Base-by-base conservation (phyloP, 2,329 filamentous ascomycete genomes). In the Fusarium chaquense region DNA sequence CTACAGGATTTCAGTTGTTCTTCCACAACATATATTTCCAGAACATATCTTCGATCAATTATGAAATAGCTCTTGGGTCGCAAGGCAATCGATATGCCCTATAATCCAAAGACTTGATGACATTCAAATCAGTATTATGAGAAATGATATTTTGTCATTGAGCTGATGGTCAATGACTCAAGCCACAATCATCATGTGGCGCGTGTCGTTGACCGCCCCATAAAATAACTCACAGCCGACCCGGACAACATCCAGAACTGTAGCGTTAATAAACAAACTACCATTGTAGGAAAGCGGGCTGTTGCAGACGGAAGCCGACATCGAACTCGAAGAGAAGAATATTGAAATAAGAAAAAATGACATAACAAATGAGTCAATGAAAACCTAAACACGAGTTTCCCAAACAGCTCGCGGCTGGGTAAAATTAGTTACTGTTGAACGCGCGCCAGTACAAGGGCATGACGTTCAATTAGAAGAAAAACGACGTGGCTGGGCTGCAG, bases 401-500 rank as follows among this genome's bases (percentile, higher is more conserved):
- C 16, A 26, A 45, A 46, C 6, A 20, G 4, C 10, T 50, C 41
- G 38, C 38, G 36, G 36, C 16, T 45, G 20, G 28, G 33, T 40
- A 38, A 61, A 60, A 41, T 49, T 40, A 60, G 33, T 47, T 44
- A 35, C 43, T 18, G 35, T 65, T 40, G 11, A 40, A 45, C 47
- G 54, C 47, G 62, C 59, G 47, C 54, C 58, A 35, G 56, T 33
- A 20, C 41, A 38, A 54, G 51, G 51, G 51, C 45, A 61, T 61
- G 62, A 45, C 45, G 35, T 41, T 52, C 47, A 51, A 59, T 43
- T 65, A 41, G 28, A 32, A 41, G 22, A 47, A 60, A 65, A 65
- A 65, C 47, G 62, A 61, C 54, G 62, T 66, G 62, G 62, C 62
- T 65, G 62, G 62, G 49, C 49, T 51, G 22, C 18, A 51, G 33